phyloP scores from a whole-genome alignment of 768 basidiomycete species.

The Sporobolomyces phaffii region DNA sequence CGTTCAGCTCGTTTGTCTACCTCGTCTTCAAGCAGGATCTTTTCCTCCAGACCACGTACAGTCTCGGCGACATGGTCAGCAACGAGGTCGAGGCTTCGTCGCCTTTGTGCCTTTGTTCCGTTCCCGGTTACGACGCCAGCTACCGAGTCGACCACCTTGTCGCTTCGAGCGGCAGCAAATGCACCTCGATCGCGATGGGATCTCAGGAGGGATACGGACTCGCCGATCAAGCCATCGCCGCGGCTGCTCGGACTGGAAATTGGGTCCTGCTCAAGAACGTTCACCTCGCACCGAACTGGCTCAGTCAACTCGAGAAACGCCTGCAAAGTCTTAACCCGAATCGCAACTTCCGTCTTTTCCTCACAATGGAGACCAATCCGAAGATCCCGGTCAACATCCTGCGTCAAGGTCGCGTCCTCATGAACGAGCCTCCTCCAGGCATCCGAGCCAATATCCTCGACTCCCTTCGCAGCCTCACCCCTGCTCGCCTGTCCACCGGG shows the following conservation, averaged over 20 bases:
- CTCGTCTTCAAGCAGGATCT: conserved; percentile 74
- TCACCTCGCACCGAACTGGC: conserved; percentile 80
- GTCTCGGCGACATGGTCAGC: conserved; percentile 68
- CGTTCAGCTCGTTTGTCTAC: conserved; percentile 67
- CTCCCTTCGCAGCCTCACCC: conserved; percentile 67
- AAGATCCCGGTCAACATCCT: conserved; percentile 93
- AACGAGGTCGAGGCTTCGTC: conserved; percentile 73
- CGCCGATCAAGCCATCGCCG: conserved; percentile 90
- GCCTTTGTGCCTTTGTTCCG: conserved; percentile 83
- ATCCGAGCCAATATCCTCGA: conserved; percentile 94
- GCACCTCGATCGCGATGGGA: conserved; percentile 92
- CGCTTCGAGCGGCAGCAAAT: conserved; percentile 62
- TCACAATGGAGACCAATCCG: conserved; percentile 96
- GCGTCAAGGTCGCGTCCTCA: conserved; percentile 88
- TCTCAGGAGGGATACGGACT: conserved; percentile 94
- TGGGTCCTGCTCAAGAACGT: conserved; percentile 98
- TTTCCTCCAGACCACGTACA: conserved; percentile 64
- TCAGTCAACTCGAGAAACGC: conserved; percentile 92
- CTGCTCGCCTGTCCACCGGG: conserved; percentile 68
- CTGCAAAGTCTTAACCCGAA: conserved; percentile 84
- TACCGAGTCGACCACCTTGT: conserved; percentile 86
- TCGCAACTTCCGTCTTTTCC: conserved; percentile 88
- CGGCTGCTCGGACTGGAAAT: conserved; percentile 83
- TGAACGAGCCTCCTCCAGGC: conserved; percentile 98
- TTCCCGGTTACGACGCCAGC: conserved; percentile 96